Evolutionary conservation across 257 asterid species (phyloP).

Genomic region (Nicotiana paniculata): DNA sequence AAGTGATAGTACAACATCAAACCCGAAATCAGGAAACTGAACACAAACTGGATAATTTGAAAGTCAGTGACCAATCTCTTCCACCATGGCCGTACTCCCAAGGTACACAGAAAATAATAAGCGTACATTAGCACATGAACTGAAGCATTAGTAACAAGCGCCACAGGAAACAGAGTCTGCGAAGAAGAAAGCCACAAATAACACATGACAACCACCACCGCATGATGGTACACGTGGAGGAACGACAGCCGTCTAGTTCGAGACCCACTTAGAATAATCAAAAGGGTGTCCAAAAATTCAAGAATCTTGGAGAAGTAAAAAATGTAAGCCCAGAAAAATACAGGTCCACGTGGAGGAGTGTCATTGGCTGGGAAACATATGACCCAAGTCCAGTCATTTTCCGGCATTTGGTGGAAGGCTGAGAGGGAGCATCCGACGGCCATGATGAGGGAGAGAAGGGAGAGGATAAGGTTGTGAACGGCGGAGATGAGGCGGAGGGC

Average conservation of each 20-base stretch:
- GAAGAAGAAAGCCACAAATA: slow-evolving; percentile 59
- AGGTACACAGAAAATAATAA: slow-evolving; percentile 57
- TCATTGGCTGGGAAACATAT: slow-evolving; percentile 63
- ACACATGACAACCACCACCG: slow-evolving; percentile 78
- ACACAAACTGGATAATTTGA: slow-evolving; percentile 78
- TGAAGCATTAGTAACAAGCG: slow-evolving; percentile 72
- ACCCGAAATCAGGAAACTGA: slow-evolving; percentile 68
- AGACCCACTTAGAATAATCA: slow-evolving; percentile 52
- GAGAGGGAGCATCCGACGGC: slow-evolving; percentile 72
- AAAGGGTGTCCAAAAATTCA: slow-evolving; percentile 70
- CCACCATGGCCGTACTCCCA: slow-evolving; percentile 79
- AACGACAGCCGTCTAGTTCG: slow-evolving; percentile 54
- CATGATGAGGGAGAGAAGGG: slow-evolving; percentile 68
- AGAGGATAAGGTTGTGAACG: slow-evolving; percentile 67
- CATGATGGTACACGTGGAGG: slow-evolving; percentile 96
- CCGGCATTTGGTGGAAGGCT: slow-evolving; percentile 56
- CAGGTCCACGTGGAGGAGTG: slow-evolving; percentile 60
- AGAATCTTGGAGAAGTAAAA: slow-evolving; percentile 79
- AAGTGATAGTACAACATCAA: slow-evolving; percentile 66
- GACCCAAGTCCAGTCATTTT: slow-evolving; percentile 44
- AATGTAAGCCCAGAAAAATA: slow-evolving; percentile 87
- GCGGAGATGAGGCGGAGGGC: slow-evolving; percentile 67
- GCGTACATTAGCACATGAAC: slow-evolving; percentile 95
- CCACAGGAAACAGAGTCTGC: slow-evolving; percentile 87
- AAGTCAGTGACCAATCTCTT: slow-evolving; percentile 72